A percentile compares a stretch with the other conserved stretches of the same genome.
Evolutionary conservation across 768 basidiomycete species (phyloP).

Genomic region (Hydnum rufescens): DNA sequence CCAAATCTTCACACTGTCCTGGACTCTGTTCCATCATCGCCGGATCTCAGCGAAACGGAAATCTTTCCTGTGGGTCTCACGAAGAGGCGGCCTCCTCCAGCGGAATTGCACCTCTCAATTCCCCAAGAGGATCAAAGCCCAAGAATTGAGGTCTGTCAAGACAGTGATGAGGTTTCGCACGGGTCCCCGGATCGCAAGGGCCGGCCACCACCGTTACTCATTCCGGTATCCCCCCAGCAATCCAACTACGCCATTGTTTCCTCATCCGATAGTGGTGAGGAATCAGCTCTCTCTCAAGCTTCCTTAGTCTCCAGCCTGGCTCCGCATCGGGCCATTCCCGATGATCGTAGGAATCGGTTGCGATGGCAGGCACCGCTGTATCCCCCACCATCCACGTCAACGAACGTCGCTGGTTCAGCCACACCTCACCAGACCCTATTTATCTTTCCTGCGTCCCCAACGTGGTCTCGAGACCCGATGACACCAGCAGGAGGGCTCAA

Average conservation of each 20-base stretch:
- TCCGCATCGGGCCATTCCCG: background rate
- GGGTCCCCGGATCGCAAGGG: no score
- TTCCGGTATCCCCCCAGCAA: no score
- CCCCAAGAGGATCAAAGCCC: background rate
- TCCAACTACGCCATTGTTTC: no score
- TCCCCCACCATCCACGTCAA: constrained; percentile 5
- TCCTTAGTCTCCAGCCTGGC: background rate
- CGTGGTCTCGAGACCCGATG: constrained; percentile 11
- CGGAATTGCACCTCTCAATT: background rate
- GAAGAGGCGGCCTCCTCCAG: background rate
- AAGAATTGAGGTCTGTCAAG: background rate
- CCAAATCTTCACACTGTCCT: background rate
- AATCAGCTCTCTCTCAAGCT: no score
- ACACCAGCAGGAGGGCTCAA: no score
- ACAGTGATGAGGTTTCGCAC: no score
- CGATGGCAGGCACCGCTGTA: background rate
- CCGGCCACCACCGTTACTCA: no score
- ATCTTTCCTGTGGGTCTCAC: background rate
- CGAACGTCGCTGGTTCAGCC: constrained; percentile 7
- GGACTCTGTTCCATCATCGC: background rate
- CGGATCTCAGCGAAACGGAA: background rate
- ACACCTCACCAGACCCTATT: constrained; percentile 65
- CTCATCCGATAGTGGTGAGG: no score
- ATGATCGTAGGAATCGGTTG: background rate
- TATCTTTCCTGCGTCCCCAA: constrained; percentile 66